Evolutionary conservation across 139 green algal genomes (phyloP).

Genomic region (Desmodesmus armatus): DNA sequence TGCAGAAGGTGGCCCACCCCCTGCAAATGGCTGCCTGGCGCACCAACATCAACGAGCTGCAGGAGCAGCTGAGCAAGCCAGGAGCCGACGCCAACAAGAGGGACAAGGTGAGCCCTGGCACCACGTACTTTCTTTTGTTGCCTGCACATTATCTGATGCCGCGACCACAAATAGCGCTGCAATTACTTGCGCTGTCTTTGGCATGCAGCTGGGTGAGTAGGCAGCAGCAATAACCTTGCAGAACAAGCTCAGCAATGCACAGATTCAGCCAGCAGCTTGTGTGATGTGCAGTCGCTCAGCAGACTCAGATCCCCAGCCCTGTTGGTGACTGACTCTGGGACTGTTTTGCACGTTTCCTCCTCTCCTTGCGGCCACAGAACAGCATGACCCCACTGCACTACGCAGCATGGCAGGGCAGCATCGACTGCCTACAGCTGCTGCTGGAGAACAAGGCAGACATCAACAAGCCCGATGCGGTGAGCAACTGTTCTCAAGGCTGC

Average conservation of each 20-base stretch:
- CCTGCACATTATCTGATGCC: neutral
- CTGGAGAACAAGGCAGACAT: slow-evolving; percentile 6
- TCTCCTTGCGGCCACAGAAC: neutral
- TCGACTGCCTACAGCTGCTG: slow-evolving; percentile 25
- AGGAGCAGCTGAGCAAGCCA: neutral
- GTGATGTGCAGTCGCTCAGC: too few relatives aligned
- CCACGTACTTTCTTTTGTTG: too few relatives aligned
- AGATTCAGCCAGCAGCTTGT: too few relatives aligned
- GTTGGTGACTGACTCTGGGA: too few relatives aligned
- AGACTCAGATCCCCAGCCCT: too few relatives aligned
- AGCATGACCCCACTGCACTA: slow-evolving; percentile 27
- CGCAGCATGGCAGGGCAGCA: slow-evolving; percentile 42
- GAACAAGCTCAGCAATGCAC: too few relatives aligned
- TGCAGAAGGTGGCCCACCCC: neutral
- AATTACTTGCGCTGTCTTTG: too few relatives aligned
- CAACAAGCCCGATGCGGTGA: neutral
- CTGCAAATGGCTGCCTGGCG: slow-evolving; percentile 42
- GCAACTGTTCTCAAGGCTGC: slow-evolving; percentile 1
- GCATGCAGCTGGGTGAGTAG: too few relatives aligned
- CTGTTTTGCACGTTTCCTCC: too few relatives aligned
- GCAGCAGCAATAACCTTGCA: too few relatives aligned
- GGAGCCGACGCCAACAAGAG: neutral
- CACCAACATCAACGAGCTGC: slow-evolving; percentile 14
- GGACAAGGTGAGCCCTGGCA: slow-evolving; percentile 26
- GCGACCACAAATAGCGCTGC: too few relatives aligned